Percentiles rank a stretch among this genome's conserved stretches.
Evolutionary conservation across 2,329 filamentous ascomycete species (phyloP).

Genomic region (Fusarium duplospermum): DNA sequence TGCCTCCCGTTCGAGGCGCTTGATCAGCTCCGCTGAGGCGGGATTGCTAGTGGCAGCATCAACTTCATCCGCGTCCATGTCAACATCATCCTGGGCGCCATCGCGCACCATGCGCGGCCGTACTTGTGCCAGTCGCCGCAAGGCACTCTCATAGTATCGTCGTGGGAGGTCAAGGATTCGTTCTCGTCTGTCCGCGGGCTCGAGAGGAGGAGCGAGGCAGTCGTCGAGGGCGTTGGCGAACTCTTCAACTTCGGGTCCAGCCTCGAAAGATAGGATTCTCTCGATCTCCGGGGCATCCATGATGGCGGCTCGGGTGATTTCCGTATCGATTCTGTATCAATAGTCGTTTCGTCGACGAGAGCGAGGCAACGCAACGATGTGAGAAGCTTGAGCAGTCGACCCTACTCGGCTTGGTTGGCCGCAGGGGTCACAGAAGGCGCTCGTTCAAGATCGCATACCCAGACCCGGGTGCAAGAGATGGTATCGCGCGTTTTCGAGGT

Average conservation of each 20-base stretch:
- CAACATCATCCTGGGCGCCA: constrained; percentile 58
- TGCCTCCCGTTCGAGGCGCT: constrained; percentile 80
- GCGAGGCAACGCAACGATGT: neutral
- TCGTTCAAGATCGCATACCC: constrained; percentile 41
- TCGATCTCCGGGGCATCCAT: constrained; percentile 31
- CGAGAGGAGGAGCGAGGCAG: constrained; percentile 67
- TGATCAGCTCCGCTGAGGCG: constrained; percentile 44
- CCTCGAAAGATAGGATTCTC: constrained; percentile 28
- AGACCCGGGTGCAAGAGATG: constrained; percentile 4
- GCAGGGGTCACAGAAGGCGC: constrained; percentile 38
- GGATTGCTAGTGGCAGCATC: constrained; percentile 49
- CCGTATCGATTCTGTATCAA: neutral
- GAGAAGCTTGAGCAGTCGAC: constrained; percentile 32
- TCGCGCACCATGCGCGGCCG: constrained; percentile 45
- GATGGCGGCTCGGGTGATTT: neutral
- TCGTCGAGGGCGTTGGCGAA: constrained; percentile 87
- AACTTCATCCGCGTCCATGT: constrained; percentile 68
- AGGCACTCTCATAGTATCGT: constrained; percentile 69
- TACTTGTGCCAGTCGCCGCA: constrained; percentile 47
- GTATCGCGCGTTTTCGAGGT: constrained; percentile 16
- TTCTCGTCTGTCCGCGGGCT: constrained; percentile 67
- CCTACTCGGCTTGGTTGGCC: constrained; percentile 43
- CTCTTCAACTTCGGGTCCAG: constrained; percentile 84
- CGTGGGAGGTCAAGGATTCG: constrained; percentile 73
- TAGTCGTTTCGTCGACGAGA: constrained; percentile 2